Evolutionary conservation across 2,329 filamentous ascomycete genomes (phyloP).

Genomic region (Pestalotiopsis sp.): DNA sequence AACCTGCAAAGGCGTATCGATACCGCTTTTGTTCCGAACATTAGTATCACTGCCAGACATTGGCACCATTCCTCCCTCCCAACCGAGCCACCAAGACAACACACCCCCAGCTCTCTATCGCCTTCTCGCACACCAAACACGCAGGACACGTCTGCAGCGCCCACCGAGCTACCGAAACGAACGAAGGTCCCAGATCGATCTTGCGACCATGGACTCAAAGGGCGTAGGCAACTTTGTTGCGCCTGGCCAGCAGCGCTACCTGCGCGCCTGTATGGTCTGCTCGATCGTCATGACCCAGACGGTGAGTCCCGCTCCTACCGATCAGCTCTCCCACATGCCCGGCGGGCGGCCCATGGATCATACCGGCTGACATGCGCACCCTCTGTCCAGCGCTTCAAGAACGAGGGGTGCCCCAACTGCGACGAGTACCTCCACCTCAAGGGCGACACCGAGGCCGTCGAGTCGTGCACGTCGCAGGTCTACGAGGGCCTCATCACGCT

Average conservation of each 20-base stretch:
- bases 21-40: not conserved
- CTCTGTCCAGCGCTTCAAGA: slow-evolving; percentile 72
- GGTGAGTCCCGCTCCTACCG: slow-evolving; percentile 41
- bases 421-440: slow-evolving; percentile 86
- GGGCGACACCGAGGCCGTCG: slow-evolving; percentile 77
- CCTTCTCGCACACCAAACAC: not conserved
- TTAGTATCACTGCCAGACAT: not conserved
- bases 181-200: not conserved
- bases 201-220: slow-evolving; percentile 9
- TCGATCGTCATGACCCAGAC: slow-evolving; percentile 85
- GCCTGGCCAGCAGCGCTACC: slow-evolving; percentile 76
- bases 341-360: not conserved
- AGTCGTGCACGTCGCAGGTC: slow-evolving; percentile 93
- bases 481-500: slow-evolving; percentile 92
- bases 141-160: not conserved
- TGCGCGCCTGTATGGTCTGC: slow-evolving; percentile 99
- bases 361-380: not conserved
- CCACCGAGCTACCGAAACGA: not conserved
- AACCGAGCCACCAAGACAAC: not conserved
- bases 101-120: not conserved
- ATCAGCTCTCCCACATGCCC: not conserved
- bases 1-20: not conserved
- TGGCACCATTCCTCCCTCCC: not conserved
- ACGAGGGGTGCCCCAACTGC: slow-evolving; percentile 94
- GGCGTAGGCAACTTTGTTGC: slow-evolving; percentile 63